Percentiles rank a stretch among this genome's conserved stretches.
These are phyloP conservation scores for Seiridium cupressi DNA, from an alignment of 2,329 filamentous ascomycete genomes.

Conservation along the genomic window DNA sequence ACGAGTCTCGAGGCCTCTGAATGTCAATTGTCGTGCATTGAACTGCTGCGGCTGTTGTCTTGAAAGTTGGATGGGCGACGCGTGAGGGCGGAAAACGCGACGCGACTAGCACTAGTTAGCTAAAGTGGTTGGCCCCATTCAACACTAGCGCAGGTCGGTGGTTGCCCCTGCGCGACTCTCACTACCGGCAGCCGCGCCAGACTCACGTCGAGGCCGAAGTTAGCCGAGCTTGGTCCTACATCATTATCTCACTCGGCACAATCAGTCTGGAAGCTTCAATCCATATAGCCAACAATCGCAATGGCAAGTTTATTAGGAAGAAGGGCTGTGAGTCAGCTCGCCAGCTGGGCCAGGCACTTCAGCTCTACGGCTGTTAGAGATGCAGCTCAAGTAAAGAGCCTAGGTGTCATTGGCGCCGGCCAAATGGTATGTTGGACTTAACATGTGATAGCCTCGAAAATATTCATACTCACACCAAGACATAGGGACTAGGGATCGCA, in stretches of 20 bases:
- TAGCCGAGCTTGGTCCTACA: slow-evolving; percentile 8
- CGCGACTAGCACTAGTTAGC: slow-evolving; percentile 16
- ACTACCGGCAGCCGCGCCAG: neutral
- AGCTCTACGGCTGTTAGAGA: slow-evolving; percentile 62
- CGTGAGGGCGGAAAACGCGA: slow-evolving; percentile 21
- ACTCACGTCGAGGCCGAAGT: slow-evolving; percentile 2
- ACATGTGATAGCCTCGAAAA: slow-evolving; percentile 31
- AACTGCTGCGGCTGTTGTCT: neutral
- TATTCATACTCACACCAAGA: slow-evolving; percentile 21
- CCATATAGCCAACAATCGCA: slow-evolving; percentile 9
- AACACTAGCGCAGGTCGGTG: neutral
- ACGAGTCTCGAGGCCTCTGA: neutral
- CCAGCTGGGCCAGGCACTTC: slow-evolving; percentile 57
- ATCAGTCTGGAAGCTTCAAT: neutral
- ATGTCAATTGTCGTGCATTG: neutral
- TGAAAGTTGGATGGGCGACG: neutral
- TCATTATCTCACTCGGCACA: neutral
- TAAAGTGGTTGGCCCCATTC: slow-evolving; percentile 6
- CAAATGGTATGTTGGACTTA: slow-evolving; percentile 72
- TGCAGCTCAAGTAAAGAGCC: slow-evolving; percentile 74
- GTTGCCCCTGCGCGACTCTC: neutral
- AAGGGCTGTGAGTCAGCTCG: slow-evolving; percentile 33
- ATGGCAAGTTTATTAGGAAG: slow-evolving; percentile 41
- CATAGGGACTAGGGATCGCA: slow-evolving; percentile 88
- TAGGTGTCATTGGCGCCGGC: slow-evolving; percentile 91